Conservation (phyloP, 148 eudicot species). For the Drosera capensis region DNA sequence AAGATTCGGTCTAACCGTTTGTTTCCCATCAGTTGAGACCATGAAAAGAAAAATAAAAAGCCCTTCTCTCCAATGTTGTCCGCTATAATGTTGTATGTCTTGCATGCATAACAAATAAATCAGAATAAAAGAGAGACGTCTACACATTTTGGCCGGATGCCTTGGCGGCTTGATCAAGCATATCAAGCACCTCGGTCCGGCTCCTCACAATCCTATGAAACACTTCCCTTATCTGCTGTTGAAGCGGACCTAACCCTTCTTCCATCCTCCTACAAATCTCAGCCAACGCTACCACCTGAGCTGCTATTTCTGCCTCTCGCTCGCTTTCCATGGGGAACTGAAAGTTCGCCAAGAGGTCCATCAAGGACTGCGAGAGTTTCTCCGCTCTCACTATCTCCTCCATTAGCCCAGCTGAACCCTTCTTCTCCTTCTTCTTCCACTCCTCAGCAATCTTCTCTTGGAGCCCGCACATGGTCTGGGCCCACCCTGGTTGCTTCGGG, state of each 20-base stretch:
- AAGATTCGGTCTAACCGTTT: too few species aligned
- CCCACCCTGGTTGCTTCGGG: slow-evolving; percentile 56
- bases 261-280: slow-evolving; percentile 61
- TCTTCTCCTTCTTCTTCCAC: slow-evolving; percentile 90
- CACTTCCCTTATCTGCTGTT: slow-evolving; percentile 63
- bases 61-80: too few species aligned
- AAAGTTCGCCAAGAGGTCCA: slow-evolving; percentile 41
- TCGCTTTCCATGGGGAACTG: slow-evolving; percentile 55
- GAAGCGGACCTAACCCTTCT: slow-evolving; percentile 61
- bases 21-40: too few species aligned
- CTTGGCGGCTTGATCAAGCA: slow-evolving; percentile 59
- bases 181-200: slow-evolving; percentile 56
- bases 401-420: slow-evolving; percentile 56
- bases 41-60: too few species aligned
- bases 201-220: slow-evolving; percentile 80
- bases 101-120: too few species aligned
- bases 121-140: background rate
- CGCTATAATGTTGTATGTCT: too few species aligned
- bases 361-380: slow-evolving; percentile 27
- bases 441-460: slow-evolving; percentile 86
- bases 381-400: slow-evolving; percentile 58
- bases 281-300: slow-evolving; percentile 43
- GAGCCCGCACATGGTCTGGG: slow-evolving; percentile 35
- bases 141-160: slow-evolving; percentile 22
- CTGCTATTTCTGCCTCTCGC: slow-evolving; percentile 52